These are phyloP conservation scores for Erodium texanum DNA, from an alignment of 441 rosid species.

Conservation along the genomic window DNA sequence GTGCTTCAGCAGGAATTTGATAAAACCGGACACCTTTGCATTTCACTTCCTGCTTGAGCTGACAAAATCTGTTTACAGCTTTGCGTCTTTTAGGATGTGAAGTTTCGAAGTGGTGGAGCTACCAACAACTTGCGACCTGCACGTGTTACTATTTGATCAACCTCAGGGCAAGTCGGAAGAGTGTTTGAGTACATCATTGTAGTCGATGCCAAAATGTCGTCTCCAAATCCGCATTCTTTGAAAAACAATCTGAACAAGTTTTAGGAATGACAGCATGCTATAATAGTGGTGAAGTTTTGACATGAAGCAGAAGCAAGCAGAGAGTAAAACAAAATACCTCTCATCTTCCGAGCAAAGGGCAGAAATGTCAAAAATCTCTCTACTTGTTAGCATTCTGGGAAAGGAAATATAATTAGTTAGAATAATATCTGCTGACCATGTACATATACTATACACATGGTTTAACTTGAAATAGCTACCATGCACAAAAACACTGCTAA, in stretches of 20 bases:
- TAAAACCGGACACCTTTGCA: background rate
- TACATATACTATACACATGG: too few relatives aligned
- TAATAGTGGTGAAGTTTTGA: conserved; percentile 1
- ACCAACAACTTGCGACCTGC: conserved; percentile 33
- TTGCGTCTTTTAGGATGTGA: conserved; percentile 15
- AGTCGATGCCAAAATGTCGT: conserved; percentile 66
- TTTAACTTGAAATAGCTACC: too few relatives aligned
- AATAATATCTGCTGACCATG: background rate
- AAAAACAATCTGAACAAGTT: conserved; percentile 49
- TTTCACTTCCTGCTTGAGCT: too few relatives aligned
- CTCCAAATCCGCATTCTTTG: conserved; percentile 72
- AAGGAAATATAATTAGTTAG: background rate
- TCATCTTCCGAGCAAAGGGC: conserved; percentile 64
- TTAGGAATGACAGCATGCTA: background rate
- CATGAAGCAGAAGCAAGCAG: background rate
- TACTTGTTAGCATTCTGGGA: conserved; percentile 45
- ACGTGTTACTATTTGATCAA: conserved; percentile 20
- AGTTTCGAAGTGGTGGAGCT: conserved; percentile 23
- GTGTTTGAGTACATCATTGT: conserved; percentile 63
- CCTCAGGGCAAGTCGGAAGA: conserved; percentile 23
- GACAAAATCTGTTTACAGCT: too few relatives aligned
- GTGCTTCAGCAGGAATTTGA: background rate
- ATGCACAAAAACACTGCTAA: too few relatives aligned
- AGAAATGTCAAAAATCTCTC: conserved; percentile 65
- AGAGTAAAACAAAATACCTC: conserved; percentile 37